Conservation (phyloP, 2,329 filamentous ascomycete genomes). For the Xylariaceae sp. region DNA sequence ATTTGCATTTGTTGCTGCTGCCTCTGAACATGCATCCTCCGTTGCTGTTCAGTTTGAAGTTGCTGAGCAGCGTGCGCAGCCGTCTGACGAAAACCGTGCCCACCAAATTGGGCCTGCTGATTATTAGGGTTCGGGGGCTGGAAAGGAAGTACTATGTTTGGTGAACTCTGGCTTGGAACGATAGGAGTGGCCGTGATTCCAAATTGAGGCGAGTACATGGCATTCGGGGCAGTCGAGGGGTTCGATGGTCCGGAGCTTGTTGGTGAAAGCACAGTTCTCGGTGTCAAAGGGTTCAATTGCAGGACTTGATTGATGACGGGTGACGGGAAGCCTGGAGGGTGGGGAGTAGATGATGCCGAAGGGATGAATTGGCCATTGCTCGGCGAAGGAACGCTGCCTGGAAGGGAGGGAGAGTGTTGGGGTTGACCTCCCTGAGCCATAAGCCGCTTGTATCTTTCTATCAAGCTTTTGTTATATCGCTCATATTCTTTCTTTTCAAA, state of each 20-base stretch:
- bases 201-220: constrained; percentile 8
- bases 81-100: neutral
- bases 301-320: constrained; percentile 6
- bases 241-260: neutral
- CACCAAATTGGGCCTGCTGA: constrained; percentile 11
- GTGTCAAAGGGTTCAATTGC: constrained; percentile 1
- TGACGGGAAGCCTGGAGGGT: constrained; percentile 1
- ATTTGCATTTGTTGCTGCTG: constrained; percentile 6
- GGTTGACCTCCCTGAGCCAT: constrained; percentile 4
- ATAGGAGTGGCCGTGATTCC: neutral
- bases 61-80: too few relatives aligned
- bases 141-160: constrained; percentile 2
- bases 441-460: constrained; percentile 15
- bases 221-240: constrained; percentile 1
- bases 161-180: constrained; percentile 2
- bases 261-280: constrained; percentile 1
- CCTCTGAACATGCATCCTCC: neutral
- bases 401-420: too few relatives aligned
- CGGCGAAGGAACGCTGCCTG: neutral
- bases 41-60: neutral
- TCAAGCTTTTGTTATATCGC: constrained; percentile 19
- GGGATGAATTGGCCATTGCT: constrained; percentile 6
- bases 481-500: constrained; percentile 12
- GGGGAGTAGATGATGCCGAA: constrained; percentile 4
- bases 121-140: constrained; percentile 1